Conservation (phyloP, 108 stramenopile genomes). For the Discostella pseudostelligera region DNA sequence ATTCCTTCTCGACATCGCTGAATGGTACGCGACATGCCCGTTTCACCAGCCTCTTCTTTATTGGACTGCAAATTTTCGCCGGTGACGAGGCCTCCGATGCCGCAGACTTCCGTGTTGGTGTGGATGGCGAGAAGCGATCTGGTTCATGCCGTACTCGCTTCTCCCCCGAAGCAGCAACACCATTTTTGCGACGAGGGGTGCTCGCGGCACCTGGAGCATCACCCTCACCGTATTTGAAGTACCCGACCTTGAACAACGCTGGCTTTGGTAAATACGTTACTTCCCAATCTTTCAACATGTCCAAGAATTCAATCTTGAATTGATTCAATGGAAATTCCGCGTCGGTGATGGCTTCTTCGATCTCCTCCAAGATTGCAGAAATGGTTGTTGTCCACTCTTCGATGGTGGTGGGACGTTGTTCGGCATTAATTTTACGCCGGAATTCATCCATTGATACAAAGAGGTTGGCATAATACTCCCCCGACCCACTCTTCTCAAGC, state of each 20-base stretch:
- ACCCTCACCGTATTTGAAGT: background rate
- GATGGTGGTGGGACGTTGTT: background rate
- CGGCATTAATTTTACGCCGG: too few species aligned
- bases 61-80: background rate
- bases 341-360: background rate
- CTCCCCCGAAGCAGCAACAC: background rate
- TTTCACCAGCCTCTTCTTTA: background rate
- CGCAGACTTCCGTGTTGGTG: background rate
- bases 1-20: constrained; percentile 52
- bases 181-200: too few species aligned
- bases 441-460: too few species aligned
- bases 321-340: background rate
- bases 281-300: background rate
- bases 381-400: background rate
- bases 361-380: background rate
- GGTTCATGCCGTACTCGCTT: background rate
- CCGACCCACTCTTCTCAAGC: too few species aligned
- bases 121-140: background rate
- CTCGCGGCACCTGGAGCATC: too few species aligned
- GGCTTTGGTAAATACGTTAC: background rate
- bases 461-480: too few species aligned
- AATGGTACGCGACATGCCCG: constrained; percentile 35
- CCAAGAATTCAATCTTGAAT: background rate
- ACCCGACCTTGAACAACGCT: background rate
- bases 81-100: too few species aligned